phyloP scores from a whole-genome alignment of 208 protist genomes.

The Acanthamoeba culbertsoni region DNA sequence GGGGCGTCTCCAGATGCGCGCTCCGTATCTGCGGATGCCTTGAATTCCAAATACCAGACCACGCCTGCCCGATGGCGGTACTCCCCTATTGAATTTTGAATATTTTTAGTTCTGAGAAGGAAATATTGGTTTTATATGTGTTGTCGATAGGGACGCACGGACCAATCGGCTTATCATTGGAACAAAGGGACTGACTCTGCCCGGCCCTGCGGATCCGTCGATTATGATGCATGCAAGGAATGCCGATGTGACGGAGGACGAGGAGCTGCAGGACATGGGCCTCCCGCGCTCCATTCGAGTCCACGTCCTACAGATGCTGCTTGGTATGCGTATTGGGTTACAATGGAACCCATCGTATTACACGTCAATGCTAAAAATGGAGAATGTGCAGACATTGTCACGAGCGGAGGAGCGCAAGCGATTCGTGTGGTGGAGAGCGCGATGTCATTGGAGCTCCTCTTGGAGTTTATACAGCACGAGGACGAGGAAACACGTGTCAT shows the following conservation, averaged over 20 bases:
- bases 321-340: neutral
- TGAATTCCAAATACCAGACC: slow-evolving; percentile 1
- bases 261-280: neutral
- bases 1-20: neutral
- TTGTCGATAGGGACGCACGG: neutral
- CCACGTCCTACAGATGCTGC: slow-evolving; percentile 42
- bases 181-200: neutral
- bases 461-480: slow-evolving; percentile 2
- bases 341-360: neutral
- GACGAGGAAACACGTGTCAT: slow-evolving; percentile 30
- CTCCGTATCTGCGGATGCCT: neutral
- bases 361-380: neutral
- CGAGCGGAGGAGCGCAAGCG: neutral
- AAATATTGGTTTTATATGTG: neutral
- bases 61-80: neutral
- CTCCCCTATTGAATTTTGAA: neutral
- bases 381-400: neutral
- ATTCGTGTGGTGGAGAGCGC: neutral
- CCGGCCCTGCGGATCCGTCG: neutral
- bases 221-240: neutral
- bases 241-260: neutral
- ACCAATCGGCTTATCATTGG: neutral
- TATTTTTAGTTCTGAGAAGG: neutral
- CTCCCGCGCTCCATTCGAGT: neutral
- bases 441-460: slow-evolving; percentile 1